A percentile compares a stretch with the other conserved stretches of the same genome.
Evolutionary conservation across 441 rosid genomes (phyloP).

Genomic region (Daphne laureola): DNA sequence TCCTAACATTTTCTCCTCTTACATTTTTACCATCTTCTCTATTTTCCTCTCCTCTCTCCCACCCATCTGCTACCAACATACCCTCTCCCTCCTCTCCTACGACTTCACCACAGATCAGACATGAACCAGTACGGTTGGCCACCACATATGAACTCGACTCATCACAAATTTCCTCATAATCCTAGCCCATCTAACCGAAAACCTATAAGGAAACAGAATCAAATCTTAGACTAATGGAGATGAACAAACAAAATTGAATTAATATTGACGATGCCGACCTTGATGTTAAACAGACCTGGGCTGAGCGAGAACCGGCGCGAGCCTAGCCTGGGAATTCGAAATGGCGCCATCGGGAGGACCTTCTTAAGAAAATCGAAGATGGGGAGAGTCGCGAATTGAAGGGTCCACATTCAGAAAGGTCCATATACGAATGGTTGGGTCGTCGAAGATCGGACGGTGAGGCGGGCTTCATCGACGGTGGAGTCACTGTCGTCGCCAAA

Average conservation of each 20-base stretch:
- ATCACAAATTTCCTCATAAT: conserved; percentile 49
- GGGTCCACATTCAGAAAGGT: conserved; percentile 74
- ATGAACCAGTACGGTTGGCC: conserved; percentile 55
- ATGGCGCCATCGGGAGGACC: conserved; percentile 39
- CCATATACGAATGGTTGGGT: conserved; percentile 56
- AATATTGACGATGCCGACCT: conserved; percentile 58
- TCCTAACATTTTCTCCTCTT: no score
- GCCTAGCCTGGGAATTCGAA: conserved; percentile 35
- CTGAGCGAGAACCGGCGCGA: conserved; percentile 43
- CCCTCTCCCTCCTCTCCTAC: no score
- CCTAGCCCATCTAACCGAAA: conserved; percentile 71
- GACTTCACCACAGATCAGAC: no score
- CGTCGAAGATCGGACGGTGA: conserved; percentile 53
- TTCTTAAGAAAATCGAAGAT: conserved; percentile 52
- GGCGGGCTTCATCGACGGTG: conserved; percentile 63
- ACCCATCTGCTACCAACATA: no score
- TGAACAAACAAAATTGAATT: neutral
- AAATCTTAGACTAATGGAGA: neutral
- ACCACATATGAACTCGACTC: conserved; percentile 64
- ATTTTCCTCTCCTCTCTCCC: no score
- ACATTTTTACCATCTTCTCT: no score
- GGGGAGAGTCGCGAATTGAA: conserved; percentile 62
- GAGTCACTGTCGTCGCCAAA: conserved; percentile 29
- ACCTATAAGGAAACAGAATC: conserved; percentile 19
- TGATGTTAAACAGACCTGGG: conserved; percentile 71